phyloP scores from a whole-genome alignment of 495 filamentous ascomycete genomes.

The Penicillium arizonense region DNA sequence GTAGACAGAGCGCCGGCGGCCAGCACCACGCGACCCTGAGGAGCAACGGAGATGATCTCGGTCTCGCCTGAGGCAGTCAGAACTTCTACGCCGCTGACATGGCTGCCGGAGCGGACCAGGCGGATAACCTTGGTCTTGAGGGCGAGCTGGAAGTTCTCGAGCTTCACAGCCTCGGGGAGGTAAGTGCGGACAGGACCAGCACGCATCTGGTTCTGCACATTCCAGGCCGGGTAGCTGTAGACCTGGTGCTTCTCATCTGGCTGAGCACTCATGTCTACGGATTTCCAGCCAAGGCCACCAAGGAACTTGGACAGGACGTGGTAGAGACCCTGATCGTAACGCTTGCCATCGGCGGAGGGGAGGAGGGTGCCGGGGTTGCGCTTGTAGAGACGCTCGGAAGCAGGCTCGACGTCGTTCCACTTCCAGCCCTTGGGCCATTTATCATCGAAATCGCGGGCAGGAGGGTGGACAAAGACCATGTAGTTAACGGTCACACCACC shows the following conservation, averaged over 20 bases:
- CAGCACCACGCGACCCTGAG: constrained; percentile 63
- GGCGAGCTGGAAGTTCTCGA: constrained; percentile 66
- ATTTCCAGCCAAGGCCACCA: constrained; percentile 55
- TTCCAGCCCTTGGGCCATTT: constrained; percentile 77
- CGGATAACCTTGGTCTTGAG: constrained; percentile 64
- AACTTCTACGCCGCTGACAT: constrained; percentile 67
- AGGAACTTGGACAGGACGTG: constrained; percentile 57
- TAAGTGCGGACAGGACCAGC: constrained; percentile 75
- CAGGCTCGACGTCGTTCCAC: constrained; percentile 55
- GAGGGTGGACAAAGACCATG: constrained; percentile 57
- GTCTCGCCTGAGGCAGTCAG: constrained; percentile 56
- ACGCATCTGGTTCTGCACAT: constrained; percentile 64
- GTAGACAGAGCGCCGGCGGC: constrained; percentile 71
- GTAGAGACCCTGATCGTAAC: constrained; percentile 67
- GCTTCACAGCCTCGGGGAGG: constrained; percentile 58
- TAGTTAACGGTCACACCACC: constrained; percentile 78
- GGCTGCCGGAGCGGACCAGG: constrained; percentile 58
- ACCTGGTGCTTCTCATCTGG: constrained; percentile 66
- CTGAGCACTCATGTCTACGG: constrained; percentile 57
- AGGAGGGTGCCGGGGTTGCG: constrained; percentile 68
- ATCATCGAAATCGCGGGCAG: constrained; percentile 64
- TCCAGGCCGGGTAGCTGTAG: constrained; percentile 65
- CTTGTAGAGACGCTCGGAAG: constrained; percentile 59
- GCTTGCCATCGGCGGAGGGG: constrained; percentile 65
- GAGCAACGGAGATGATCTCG: constrained; percentile 60